Percentiles rank a stretch among this genome's conserved stretches.
phyloP scores from a whole-genome alignment of 2,329 filamentous ascomycete species.

The Aspergillus sp. region DNA sequence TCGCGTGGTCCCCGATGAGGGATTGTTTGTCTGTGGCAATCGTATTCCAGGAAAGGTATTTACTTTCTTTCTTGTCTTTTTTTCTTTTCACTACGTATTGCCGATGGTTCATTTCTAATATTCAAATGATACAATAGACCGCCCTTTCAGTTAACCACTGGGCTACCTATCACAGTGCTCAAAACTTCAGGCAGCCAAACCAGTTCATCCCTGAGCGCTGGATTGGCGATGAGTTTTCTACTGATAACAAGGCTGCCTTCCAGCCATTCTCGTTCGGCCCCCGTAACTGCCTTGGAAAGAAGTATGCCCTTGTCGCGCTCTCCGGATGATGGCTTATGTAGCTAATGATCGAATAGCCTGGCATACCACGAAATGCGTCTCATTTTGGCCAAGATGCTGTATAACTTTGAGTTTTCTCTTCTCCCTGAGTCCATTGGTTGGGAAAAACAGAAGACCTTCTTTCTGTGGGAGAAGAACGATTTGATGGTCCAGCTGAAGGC shows the following conservation, averaged over 20 bases:
- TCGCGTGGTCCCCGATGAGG: conserved; percentile 35
- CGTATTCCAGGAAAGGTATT: conserved; percentile 29
- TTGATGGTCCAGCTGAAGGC: conserved; percentile 20
- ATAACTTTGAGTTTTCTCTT: conserved; percentile 22
- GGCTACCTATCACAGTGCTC: conserved; percentile 17
- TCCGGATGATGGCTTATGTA: too few species aligned
- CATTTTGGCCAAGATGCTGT: conserved; percentile 6
- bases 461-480: conserved; percentile 23
- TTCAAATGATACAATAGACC: conserved; percentile 11
- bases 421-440: conserved; percentile 16
- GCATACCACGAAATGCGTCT: too few species aligned
- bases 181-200: conserved; percentile 22
- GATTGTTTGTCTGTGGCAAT: conserved; percentile 37
- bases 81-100: too few species aligned
- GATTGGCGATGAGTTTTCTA: conserved; percentile 22
- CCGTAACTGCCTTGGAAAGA: conserved; percentile 1
- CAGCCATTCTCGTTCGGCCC: conserved; percentile 30
- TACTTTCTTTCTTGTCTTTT: neutral
- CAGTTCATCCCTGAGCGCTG: conserved; percentile 31
- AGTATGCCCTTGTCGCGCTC: too few species aligned
- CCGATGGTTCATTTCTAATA: too few species aligned
- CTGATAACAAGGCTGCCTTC: conserved; percentile 19
- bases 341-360: too few species aligned
- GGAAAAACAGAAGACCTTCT: conserved; percentile 22
- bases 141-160: conserved; percentile 28